Evolutionary conservation across 176 grass and related monocot species (phyloP).

Genomic region (Metroxylon sagu): DNA sequence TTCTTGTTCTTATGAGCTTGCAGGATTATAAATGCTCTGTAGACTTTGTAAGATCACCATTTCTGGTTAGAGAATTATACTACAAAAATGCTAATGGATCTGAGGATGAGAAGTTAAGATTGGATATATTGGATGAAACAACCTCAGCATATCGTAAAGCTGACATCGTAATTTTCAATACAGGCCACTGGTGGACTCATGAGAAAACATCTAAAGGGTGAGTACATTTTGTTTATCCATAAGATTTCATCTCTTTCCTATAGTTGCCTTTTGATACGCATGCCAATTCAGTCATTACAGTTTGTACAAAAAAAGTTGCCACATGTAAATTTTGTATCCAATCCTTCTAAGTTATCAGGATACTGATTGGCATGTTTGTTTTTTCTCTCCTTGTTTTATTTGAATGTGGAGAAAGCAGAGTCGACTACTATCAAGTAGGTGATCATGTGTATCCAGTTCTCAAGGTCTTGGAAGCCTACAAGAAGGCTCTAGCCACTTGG

Average conservation of each 20-base stretch:
- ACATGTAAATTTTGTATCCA: background rate
- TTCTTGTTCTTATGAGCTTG: conserved; percentile 4
- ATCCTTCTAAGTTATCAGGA: background rate
- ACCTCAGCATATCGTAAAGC: conserved; percentile 56
- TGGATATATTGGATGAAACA: conserved; percentile 61
- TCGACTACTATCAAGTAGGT: conserved; percentile 87
- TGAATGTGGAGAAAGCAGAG: conserved; percentile 21
- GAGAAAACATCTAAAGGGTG: conserved; percentile 76
- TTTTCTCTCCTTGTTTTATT: background rate
- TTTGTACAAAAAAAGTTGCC: background rate
- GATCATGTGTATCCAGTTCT: conserved; percentile 52
- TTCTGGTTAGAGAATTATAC: conserved; percentile 60
- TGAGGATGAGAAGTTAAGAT: conserved; percentile 43
- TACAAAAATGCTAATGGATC: conserved; percentile 13
- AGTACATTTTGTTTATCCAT: background rate
- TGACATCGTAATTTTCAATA: conserved; percentile 82
- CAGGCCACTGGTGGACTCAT: conserved; percentile 94
- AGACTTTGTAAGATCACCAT: conserved; percentile 76
- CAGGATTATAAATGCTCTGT: conserved; percentile 82
- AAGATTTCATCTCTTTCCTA: too few relatives aligned
- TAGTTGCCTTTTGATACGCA: too few relatives aligned
- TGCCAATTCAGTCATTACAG: too few relatives aligned
- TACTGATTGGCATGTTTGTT: conserved; percentile 3
- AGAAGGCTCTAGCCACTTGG: conserved; percentile 69
- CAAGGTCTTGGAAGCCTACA: conserved; percentile 66